Evolutionary conservation across 2,329 filamentous ascomycete species (phyloP), one percentile per base, ranked within the genome.

Genomic region (Nigrospora osmanthi): DNA sequence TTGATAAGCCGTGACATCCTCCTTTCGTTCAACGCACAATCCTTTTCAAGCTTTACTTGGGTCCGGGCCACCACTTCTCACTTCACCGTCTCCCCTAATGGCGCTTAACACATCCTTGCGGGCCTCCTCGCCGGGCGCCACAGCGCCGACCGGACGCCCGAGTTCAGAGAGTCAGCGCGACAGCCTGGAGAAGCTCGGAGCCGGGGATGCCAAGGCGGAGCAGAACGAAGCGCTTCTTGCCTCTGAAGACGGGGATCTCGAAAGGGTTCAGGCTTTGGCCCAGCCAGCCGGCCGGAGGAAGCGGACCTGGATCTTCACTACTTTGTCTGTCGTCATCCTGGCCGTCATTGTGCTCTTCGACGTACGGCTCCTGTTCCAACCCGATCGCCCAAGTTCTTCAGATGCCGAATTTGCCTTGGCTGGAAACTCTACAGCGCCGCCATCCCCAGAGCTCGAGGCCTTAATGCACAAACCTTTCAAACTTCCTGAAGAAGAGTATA

Each of bases 401-500:
- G 10, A 28, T 28, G 5, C 6, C 5, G 23, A 28, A 28, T 28
- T 7, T 10, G 9, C 23, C 23, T 28, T 28, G 23, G 23, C 23
- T 10, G 23, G 23, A 10, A 28, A 28, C 7, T 28, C 23, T 10
- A 28, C 23, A 28, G 23, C 23, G 23, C 23, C 23, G 7, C 23
- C 10, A 10, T 28, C 23, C 23, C 23, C 15, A n/a, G 33, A n/a
- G 6, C 15, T 40, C 32, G 46, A 35, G 11, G 40, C 19, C 33
- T 34, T 42, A 35, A 19, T 42, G 33, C 23, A 16, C 14, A 19
- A 34, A 6, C 45, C 53, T 11, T 33, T 51, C 17, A 48, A 44
- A 19, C 52, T 46, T 16, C 45, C 52, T 11, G 49, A 55, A 23
- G 46, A 54, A 1, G 75, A 81, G 41, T 84, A 87, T 48, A 59